Percentiles rank a stretch among this genome's conserved stretches.
phyloP scores from a whole-genome alignment of 1,284 basidiomycete genomes.

The Irpex sp. region DNA sequence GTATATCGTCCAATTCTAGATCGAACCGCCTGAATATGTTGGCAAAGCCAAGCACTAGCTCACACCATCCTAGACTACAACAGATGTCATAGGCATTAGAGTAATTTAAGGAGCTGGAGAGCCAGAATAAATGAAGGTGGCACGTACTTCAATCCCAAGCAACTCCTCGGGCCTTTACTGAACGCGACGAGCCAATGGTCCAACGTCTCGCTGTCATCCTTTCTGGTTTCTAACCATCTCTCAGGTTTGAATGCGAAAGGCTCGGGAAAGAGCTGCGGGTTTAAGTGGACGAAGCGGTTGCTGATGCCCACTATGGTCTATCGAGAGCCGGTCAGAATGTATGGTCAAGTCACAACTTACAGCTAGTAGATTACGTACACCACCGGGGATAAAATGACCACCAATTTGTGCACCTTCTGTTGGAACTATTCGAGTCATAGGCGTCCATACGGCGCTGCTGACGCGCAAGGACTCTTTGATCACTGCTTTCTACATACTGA shows the following conservation, averaged over 20 bases:
- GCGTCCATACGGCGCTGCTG: slow-evolving; percentile 14
- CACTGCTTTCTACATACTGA: slow-evolving; percentile 26
- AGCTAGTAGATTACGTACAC: slow-evolving; percentile 14
- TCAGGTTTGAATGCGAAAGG: slow-evolving; percentile 1
- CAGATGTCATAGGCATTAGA: neutral
- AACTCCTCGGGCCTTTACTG: slow-evolving; percentile 20
- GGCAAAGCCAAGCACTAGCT: slow-evolving; percentile 7
- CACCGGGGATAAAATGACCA: slow-evolving; percentile 18
- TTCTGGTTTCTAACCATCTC: neutral
- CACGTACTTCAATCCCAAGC: slow-evolving; percentile 22
- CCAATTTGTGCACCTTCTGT: slow-evolving; percentile 15
- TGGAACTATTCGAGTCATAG: slow-evolving; percentile 20
- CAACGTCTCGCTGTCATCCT: slow-evolving; percentile 1
- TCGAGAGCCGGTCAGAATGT: neutral
- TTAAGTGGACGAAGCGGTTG: neutral
- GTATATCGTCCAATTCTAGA: neutral
- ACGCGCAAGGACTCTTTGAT: slow-evolving; percentile 35
- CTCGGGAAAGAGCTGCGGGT: neutral
- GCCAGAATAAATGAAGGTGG: neutral
- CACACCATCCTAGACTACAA: slow-evolving; percentile 10
- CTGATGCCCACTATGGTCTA: slow-evolving; percentile 2
- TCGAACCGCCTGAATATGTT: slow-evolving; percentile 9
- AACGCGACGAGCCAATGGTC: slow-evolving; percentile 19
- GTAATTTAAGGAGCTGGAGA: neutral
- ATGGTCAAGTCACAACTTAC: neutral